phyloP scores from a whole-genome alignment of 148 eudicot species.

The Rhododendron griersonianum region DNA sequence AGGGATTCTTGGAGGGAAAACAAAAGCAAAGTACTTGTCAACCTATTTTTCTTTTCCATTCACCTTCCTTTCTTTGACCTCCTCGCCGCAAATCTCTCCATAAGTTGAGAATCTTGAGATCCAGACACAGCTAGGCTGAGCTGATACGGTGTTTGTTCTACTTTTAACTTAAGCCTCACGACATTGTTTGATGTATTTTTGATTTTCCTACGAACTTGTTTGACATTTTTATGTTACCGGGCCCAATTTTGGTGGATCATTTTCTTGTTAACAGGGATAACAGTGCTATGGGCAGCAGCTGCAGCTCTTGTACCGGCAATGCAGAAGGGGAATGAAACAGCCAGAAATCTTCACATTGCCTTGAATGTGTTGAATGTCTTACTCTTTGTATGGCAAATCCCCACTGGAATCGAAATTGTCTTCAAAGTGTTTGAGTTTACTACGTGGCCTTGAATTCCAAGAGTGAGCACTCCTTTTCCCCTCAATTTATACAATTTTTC shows the following conservation, averaged over 20 bases:
- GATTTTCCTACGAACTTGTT: background rate
- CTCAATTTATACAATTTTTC: background rate
- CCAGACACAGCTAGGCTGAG: background rate
- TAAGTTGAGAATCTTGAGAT: background rate
- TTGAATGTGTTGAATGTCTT: slow-evolving; percentile 68
- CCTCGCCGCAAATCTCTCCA: background rate
- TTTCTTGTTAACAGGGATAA: slow-evolving; percentile 52
- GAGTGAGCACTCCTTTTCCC: background rate
- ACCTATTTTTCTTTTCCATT: background rate
- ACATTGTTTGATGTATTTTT: background rate
- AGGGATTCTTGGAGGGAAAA: background rate
- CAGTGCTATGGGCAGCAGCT: slow-evolving; percentile 94
- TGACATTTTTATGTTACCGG: background rate
- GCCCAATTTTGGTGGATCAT: background rate
- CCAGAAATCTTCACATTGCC: slow-evolving; percentile 90
- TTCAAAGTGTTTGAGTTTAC: slow-evolving; percentile 87
- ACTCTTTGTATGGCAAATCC: slow-evolving; percentile 90
- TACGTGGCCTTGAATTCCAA: slow-evolving; percentile 65
- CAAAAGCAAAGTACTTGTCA: background rate
- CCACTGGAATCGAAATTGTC: slow-evolving; percentile 86
- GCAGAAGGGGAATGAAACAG: slow-evolving; percentile 97
- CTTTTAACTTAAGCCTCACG: background rate
- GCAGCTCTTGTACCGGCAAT: slow-evolving; percentile 92
- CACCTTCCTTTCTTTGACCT: background rate
- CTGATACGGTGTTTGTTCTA: background rate